Evolutionary conservation across 2,329 filamentous ascomycete species (phyloP), one percentile per base, ranked within the genome.

Genomic region (Dendrostoma leiphaemia): DNA sequence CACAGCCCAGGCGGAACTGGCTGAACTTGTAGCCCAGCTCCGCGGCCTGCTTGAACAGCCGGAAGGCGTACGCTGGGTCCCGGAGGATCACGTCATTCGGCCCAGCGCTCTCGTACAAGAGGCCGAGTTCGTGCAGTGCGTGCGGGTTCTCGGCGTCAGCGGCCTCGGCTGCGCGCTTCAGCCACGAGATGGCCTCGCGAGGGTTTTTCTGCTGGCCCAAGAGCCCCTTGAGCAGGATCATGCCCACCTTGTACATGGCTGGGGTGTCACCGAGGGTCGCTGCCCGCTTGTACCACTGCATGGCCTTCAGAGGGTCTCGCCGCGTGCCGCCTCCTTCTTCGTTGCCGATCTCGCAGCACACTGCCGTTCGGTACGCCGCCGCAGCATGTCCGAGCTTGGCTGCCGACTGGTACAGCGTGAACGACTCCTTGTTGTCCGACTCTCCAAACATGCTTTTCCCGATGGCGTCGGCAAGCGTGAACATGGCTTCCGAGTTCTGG

Each of bases 161-260:
- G 21, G 85, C 82, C 62, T 97, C 92, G 0, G 92, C 92, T 2
- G 94, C 94, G 41, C 92, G 85, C 74, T 96, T 96, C 50, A 99
- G 80, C 92, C 94, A 97, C 21, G 84, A 86, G 23, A 97, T 83
- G 17, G 91, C 92, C 72, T 97, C 94, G 40, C 88, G 82, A 3
- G 90, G 83, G 65, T 95, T 96, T 65, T 79, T 84, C 23, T 80
- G 82, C 67, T 97, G 92, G 4, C 92, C 92, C n/a, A 99, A 81
- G 26, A 97, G 78, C 10, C 93, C 94, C 71, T 97, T 97, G 51
- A 97, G 82, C 58, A 90, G 76, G 61, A 99, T 96, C 87, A 97
- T 96, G 55, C 94, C 94, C 72, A 97, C 85, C 72, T 99, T 99
- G 76, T 97, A 99, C 91, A 97, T 96, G 28, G 92, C 94, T 0